Evolutionary conservation across 306 rosid species (phyloP), one percentile per base, ranked within the genome.

Genomic region (Gastrolobium villosum): DNA sequence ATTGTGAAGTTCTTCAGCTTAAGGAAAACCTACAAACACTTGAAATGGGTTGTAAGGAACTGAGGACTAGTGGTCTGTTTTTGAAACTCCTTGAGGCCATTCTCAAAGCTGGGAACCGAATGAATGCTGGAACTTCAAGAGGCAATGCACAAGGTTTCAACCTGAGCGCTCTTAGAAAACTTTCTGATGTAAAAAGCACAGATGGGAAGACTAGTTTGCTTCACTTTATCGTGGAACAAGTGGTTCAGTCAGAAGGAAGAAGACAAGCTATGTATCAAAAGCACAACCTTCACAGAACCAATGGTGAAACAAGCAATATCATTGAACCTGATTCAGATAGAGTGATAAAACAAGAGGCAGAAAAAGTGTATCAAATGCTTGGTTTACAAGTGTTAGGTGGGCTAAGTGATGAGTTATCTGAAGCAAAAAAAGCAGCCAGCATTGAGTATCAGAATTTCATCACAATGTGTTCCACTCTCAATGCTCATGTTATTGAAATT

Each of bases 81-180:
- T 73, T 89, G 37, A 95, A 88, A 76, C 94, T 95, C 14, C 90
- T 95, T 0, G 98, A 95, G 74, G 98, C 96, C 36, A 89, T 93
- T 81, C 94, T 95, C 84, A 95, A 89, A 82, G 90, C 99, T 3
- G 93, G 98, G 48, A 92, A 92, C 65, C 71, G 89, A 41, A 86
- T 95, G 99, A 95, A 95, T 81, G 91, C 93, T 15, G 99, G 97
- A 75, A 94, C 99, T 45, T 72, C 91, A 2, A 85, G 97, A 82
- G 99, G 97, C 35, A 87, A 87, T 75, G 96, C 93, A 5, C 90
- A 88, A 78, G 99, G 91, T 5, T 95, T 95, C 90, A 88, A 95
- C 77, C 84, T 93, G 11, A 84, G 65, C 20, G 75, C 98, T 59
- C 98, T 95, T 35, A 68, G 79, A 54, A 95, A 87, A 65, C 90